A percentile compares a stretch with the other conserved stretches of the same genome.
These are phyloP conservation scores for Rehmannia glutinosa DNA, from an alignment of 257 asterid species.

Conservation along the genomic window DNA sequence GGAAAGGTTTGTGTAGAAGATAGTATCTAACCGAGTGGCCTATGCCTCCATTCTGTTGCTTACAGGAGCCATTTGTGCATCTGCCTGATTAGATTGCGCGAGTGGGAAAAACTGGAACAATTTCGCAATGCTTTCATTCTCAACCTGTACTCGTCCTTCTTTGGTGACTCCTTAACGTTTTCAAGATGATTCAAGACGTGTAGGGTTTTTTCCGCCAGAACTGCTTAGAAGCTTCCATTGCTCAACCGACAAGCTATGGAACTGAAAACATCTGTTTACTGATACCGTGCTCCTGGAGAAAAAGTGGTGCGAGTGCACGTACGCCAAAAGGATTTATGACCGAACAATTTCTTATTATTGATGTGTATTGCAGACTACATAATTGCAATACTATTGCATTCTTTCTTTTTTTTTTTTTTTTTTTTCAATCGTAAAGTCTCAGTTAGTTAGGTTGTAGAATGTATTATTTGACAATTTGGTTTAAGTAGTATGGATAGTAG, in stretches of 20 bases:
- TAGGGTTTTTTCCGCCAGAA: not conserved
- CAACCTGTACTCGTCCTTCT: too few species aligned
- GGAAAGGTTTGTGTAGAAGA: not conserved
- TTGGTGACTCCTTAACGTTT: too few species aligned
- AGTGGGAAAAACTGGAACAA: too few species aligned
- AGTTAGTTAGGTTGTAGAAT: too few species aligned
- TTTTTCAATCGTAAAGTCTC: too few species aligned
- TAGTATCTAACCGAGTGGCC: not conserved
- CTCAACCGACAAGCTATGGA: not conserved
- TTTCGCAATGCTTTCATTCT: too few species aligned
- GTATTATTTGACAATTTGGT: too few species aligned
- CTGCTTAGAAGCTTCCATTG: not conserved
- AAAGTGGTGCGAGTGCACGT: not conserved
- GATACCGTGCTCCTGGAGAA: not conserved
- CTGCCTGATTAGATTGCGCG: conserved; percentile 25
- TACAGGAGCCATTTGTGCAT: conserved; percentile 57
- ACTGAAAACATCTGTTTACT: not conserved
- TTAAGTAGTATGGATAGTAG: too few species aligned
- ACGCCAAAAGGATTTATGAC: not conserved
- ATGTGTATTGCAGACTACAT: not conserved
- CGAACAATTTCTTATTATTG: not conserved
- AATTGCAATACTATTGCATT: not conserved
- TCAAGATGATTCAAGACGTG: not conserved
- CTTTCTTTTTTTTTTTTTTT: not conserved
- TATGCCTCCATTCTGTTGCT: not conserved